phyloP scores from a whole-genome alignment of 371 early-diverging fungal species.

The Encephalitozoon cuniculi region DNA sequence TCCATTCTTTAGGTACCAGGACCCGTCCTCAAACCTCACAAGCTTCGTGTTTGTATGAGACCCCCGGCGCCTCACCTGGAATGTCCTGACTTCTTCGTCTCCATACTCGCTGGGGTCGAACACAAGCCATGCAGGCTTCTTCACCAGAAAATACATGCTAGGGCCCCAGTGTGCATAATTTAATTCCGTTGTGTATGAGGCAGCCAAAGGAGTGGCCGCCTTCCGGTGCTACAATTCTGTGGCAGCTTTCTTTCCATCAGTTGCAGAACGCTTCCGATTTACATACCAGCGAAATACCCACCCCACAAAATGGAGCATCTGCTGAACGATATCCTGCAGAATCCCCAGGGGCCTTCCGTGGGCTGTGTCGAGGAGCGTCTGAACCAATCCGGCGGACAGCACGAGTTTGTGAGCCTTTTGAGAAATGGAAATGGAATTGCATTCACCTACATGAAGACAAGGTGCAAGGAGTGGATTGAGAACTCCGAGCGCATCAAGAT shows the following conservation, averaged over 20 bases:
- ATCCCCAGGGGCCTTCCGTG: neutral
- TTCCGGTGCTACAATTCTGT: neutral
- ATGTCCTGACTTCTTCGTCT: slow-evolving; percentile 17
- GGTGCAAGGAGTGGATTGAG: slow-evolving; percentile 17
- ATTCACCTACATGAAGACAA: slow-evolving; percentile 36
- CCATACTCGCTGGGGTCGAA: slow-evolving; percentile 31
- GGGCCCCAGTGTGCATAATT: neutral
- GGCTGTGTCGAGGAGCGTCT: neutral
- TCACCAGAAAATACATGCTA: slow-evolving; percentile 37
- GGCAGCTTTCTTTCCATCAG: neutral
- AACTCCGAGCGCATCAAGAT: neutral
- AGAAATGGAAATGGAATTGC: slow-evolving; percentile 24
- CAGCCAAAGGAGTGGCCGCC: neutral
- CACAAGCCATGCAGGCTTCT: slow-evolving; percentile 36
- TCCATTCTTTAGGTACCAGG: slow-evolving; percentile 46
- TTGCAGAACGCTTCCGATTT: neutral
- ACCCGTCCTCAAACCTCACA: slow-evolving; percentile 23
- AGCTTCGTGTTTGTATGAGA: slow-evolving; percentile 27
- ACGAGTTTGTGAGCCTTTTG: slow-evolving; percentile 15
- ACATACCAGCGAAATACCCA: slow-evolving; percentile 1
- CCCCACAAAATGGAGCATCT: slow-evolving; percentile 31
- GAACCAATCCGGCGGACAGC: neutral
- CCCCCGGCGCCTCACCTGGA: slow-evolving; percentile 11
- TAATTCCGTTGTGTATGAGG: neutral
- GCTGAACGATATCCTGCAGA: slow-evolving; percentile 8